Evolutionary conservation across 2,329 filamentous ascomycete species (phyloP), one percentile per base, ranked within the genome.

Genomic region (Xylaria hypoxylon): DNA sequence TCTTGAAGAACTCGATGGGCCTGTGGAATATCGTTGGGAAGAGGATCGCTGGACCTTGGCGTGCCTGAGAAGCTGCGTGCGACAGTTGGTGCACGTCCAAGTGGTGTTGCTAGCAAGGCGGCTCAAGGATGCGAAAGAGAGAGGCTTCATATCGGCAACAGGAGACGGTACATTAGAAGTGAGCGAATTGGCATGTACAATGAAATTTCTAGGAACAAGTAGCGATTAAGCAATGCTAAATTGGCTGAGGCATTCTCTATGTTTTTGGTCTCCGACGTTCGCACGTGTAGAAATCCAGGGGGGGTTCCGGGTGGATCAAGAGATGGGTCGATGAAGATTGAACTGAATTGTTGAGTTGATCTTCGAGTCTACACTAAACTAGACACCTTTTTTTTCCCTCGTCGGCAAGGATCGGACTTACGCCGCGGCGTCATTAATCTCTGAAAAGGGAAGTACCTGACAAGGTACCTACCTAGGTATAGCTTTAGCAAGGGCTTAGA

Each of bases 41-140:
- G 70, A 53, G 0, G 69, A 65, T 50, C 60, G 74, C 17, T 75
- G 68, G 22, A 76, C 72, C 47, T 73, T 81, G 63, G 72, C 64
- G 26, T 71, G 77, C 40, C 76, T 71, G 63, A 79, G 55, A 40
- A 76, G 75, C 74, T 83, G 82, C 60, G 75, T 78, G 63, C 79
- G 81, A 72, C 83, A 85, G 67, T 75, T 79, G 67, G 79, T 80
- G 73, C 83, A 85, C 13, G 82, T 84, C 83, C 82, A 83, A 70
- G 79, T 73, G 69, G 63, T 78, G 76, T 75, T 79, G 70, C 73
- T 77, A 77, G 75, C 75, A 76, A 81, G 72, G 76, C 76, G 78
- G 75, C 73, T 68, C 40, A 77, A 71, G 69, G 72, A 78, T 77
- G 68, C 78, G 70, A 77, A 76, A 73, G 75, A 82, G 61, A 72